Conservation (phyloP, 129 eudicot genomes). For the Artemisia argyi region DNA sequence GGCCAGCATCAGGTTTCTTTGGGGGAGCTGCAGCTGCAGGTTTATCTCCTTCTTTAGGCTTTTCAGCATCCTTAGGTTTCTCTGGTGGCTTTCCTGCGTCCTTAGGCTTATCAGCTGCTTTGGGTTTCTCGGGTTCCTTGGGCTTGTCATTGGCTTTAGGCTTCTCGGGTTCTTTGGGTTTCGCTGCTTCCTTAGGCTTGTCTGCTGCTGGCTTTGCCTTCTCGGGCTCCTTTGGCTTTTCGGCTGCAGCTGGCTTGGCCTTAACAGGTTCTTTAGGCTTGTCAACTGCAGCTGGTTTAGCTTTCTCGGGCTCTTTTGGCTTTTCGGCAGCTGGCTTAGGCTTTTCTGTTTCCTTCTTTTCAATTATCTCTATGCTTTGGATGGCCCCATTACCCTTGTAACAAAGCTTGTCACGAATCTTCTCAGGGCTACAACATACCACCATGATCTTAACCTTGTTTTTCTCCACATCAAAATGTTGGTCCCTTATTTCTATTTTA, state of each 20-base stretch:
- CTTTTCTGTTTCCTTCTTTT: conserved; percentile 21
- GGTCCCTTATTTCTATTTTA: conserved; percentile 50
- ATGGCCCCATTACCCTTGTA: conserved; percentile 48
- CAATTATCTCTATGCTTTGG: conserved; percentile 51
- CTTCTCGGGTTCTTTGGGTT: conserved; percentile 26
- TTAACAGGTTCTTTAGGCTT: conserved; percentile 23
- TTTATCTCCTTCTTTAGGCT: conserved; percentile 17
- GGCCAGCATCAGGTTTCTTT: conserved; percentile 26
- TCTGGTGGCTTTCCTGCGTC: conserved; percentile 23
- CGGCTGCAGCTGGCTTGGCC: conserved; percentile 12
- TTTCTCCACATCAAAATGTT: conserved; percentile 50
- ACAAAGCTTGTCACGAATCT: conserved; percentile 56
- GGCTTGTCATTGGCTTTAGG: conserved; percentile 26
- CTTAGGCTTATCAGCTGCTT: conserved; percentile 30
- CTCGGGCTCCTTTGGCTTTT: conserved; percentile 21
- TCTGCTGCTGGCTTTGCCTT: conserved; percentile 14
- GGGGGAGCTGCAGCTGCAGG: conserved; percentile 12
- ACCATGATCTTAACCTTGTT: conserved; percentile 53
- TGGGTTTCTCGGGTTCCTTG: conserved; percentile 23
- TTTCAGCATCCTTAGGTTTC: conserved; percentile 26
- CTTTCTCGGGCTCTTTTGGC: conserved; percentile 16
- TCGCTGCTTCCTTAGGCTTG: conserved; percentile 17
- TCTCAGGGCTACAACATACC: conserved; percentile 65
- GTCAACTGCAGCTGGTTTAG: conserved; percentile 19
- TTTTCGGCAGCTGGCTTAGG: conserved; percentile 17